These are phyloP conservation scores for Colletotrichum sp. DNA, from an alignment of 2,329 filamentous ascomycete genomes.

Conservation along the genomic window DNA sequence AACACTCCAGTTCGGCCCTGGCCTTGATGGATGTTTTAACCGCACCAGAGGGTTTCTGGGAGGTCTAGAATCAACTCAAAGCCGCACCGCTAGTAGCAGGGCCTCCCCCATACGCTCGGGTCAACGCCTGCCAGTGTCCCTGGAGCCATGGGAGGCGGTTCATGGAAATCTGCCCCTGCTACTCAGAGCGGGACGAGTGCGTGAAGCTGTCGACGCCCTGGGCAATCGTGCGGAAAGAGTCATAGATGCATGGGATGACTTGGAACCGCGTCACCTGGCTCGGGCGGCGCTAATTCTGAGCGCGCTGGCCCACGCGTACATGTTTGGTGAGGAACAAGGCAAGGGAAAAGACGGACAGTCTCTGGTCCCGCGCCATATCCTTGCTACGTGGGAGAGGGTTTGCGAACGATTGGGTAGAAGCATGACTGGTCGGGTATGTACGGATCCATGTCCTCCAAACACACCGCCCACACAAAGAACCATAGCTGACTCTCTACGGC, in stretches of 20 bases:
- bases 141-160: slow-evolving; percentile 14
- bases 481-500: not conserved
- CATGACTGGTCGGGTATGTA: slow-evolving; percentile 9
- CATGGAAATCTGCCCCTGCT: not conserved
- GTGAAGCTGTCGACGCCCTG: slow-evolving; percentile 7
- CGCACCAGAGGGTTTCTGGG: slow-evolving; percentile 1
- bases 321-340: not conserved
- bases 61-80: not conserved
- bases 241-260: not conserved
- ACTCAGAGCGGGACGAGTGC: not conserved
- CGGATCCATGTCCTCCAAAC: not conserved
- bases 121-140: not conserved
- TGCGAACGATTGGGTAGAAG: not conserved
- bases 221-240: not conserved
- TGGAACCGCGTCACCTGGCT: slow-evolving; percentile 1
- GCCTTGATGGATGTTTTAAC: slow-evolving; percentile 12
- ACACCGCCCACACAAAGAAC: not conserved
- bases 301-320: slow-evolving; percentile 13
- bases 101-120: not conserved
- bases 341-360: not conserved
- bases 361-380: slow-evolving; percentile 1
- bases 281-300: slow-evolving; percentile 9
- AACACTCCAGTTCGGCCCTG: slow-evolving; percentile 5
- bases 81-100: not conserved
- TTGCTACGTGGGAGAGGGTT: slow-evolving; percentile 1